phyloP scores from a whole-genome alignment of 768 basidiomycete species.

The Macrocybe gigantea region DNA sequence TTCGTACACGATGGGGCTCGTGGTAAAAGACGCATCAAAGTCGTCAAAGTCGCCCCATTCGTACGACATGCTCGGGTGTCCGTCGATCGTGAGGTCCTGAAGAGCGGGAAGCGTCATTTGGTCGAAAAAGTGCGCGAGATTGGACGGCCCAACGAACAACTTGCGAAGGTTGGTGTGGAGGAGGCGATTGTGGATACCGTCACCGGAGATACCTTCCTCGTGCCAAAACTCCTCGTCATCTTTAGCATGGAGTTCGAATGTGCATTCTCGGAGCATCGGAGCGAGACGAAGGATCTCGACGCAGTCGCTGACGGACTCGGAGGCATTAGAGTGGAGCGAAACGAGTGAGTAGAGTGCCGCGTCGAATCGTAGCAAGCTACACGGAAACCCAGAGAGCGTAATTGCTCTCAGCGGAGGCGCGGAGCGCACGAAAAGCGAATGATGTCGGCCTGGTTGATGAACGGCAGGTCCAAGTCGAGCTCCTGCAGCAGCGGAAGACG shows the following conservation, averaged over 20 bases:
- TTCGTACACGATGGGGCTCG: too few relatives aligned
- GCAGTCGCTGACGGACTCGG: slow-evolving; percentile 3
- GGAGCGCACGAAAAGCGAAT: not conserved
- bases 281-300: slow-evolving; percentile 1
- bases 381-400: slow-evolving; percentile 1
- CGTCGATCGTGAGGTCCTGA: slow-evolving; percentile 4
- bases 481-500: not conserved
- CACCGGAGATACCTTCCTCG: too few relatives aligned
- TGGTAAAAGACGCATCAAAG: not conserved
- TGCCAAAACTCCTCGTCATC: not conserved
- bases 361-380: slow-evolving; percentile 1
- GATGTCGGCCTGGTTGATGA: not conserved
- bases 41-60: not conserved
- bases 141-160: slow-evolving; percentile 3
- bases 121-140: slow-evolving; percentile 4
- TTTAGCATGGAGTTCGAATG: not conserved
- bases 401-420: not conserved
- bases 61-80: not conserved
- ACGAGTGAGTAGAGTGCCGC: not conserved
- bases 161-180: not conserved
- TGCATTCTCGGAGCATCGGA: not conserved
- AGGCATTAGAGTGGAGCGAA: not conserved
- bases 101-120: slow-evolving; percentile 4
- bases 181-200: not conserved
- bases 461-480: not conserved